Evolutionary conservation across 495 filamentous ascomycete genomes (phyloP).

Genomic region (Cladorrhinum samala): DNA sequence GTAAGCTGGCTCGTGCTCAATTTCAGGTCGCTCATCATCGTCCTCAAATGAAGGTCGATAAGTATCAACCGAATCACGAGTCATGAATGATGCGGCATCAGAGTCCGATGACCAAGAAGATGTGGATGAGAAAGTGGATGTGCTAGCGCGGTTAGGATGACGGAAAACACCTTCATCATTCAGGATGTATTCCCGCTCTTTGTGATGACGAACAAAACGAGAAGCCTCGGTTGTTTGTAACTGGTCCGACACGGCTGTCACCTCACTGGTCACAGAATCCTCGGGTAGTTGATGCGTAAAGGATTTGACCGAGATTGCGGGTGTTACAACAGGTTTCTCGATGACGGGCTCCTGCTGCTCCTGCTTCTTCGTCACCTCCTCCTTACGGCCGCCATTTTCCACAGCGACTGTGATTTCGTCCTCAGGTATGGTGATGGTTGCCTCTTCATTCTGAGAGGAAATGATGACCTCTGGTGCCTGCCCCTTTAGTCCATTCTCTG

Average conservation of each 20-base stretch:
- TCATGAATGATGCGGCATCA: neutral
- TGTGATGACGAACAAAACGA: no score
- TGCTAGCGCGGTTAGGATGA: neutral
- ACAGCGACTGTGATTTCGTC: neutral
- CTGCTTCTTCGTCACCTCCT: neutral
- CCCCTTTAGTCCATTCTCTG: neutral
- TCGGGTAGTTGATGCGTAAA: neutral
- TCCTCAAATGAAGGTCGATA: slow-evolving; percentile 7
- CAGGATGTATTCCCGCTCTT: neutral
- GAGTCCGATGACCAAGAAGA: neutral
- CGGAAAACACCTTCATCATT: neutral
- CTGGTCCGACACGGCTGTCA: neutral
- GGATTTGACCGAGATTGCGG: slow-evolving; percentile 1
- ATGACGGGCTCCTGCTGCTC: neutral
- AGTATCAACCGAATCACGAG: slow-evolving; percentile 21
- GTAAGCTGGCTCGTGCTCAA: neutral
- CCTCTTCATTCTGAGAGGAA: neutral
- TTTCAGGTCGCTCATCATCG: neutral
- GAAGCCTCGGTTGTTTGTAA: no score
- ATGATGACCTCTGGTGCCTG: neutral
- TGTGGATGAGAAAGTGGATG: slow-evolving; percentile 2
- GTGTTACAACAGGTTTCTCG: neutral
- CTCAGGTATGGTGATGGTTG: neutral
- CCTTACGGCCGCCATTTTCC: neutral
- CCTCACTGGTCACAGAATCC: neutral